Base-by-base conservation (phyloP, 805 yeast species). In the Lachancea waltii region DNA sequence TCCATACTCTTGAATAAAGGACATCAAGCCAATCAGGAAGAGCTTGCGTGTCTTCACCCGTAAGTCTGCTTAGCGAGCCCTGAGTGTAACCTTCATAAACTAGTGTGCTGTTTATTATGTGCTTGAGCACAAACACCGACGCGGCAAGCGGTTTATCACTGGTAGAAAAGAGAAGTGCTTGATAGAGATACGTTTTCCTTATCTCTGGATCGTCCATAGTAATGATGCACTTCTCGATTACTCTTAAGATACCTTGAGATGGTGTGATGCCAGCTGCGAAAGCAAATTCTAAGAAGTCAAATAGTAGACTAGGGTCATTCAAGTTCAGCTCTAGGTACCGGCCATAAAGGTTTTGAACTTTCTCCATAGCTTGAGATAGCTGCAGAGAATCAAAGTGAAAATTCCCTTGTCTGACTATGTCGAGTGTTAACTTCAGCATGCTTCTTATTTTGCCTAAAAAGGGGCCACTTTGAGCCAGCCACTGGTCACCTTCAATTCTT, bases 1-100 rank as follows among this genome's bases (percentile, higher is more conserved):
- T 71, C 98, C 98, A 92, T 5, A 92, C 68, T 40, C 74, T 72
- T 7, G 68, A 65, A 45, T 76, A 78, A 3, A 90, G 70, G 7
- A 68, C 46, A 10, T 69, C 70, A 24, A 90, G 62, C 95, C 97
- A 87, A 1, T 57, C 62, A 0, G 77, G 72, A 5, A 64, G 47
- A 14, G 52, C 50, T 0, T 49, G 45, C 30, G 60, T 31, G 30
- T 62, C 55, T 3, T 10, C 26, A 13, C 25, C 32, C 18, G 77
- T 62, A 30, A 79, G 67, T 1, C 53, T 62, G 23, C 69, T 65
- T 18, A 83, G 61, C 30, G 68, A 66, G 0, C 77, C 77, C 7
- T 59, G 53, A 6, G 59, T 61, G 16, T 69, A 63, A 4, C 79
- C 78, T 50, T 85, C 89, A 44, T 69, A 75, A 3, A 80, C 63